Conservation (phyloP, 1,284 basidiomycete genomes). For the Apiotrichum porosum region DNA sequence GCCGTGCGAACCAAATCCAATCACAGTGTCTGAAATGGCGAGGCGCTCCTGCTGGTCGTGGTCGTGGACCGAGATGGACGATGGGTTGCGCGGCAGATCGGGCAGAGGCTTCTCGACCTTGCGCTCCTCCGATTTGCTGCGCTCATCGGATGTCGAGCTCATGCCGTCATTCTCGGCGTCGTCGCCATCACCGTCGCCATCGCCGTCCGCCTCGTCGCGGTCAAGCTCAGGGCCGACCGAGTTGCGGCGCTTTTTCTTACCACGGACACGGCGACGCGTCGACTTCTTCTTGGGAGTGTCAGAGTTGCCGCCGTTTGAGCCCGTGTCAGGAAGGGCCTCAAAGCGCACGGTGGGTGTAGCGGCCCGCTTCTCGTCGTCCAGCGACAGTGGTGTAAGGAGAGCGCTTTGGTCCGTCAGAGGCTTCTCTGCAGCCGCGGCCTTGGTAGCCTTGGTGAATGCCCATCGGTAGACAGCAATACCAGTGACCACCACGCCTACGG, state of each 20-base stretch:
- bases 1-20: conserved; percentile 92
- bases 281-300: conserved; percentile 26
- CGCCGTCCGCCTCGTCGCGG: conserved; percentile 56
- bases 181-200: conserved; percentile 44
- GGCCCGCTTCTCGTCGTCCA: neutral
- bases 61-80: conserved; percentile 27
- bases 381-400: neutral
- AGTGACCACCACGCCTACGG: conserved; percentile 13
- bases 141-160: conserved; percentile 11
- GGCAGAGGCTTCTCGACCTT: conserved; percentile 39
- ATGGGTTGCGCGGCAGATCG: conserved; percentile 36
- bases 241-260: conserved; percentile 35
- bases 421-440: conserved; percentile 2
- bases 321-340: conserved; percentile 7
- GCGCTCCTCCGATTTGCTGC: neutral
- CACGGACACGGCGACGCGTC: conserved; percentile 28
- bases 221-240: conserved; percentile 14
- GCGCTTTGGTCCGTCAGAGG: conserved; percentile 4
- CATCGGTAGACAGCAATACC: conserved; percentile 20
- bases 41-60: conserved; percentile 48
- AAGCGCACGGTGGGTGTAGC: conserved; percentile 14
- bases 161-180: conserved; percentile 10
- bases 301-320: neutral
- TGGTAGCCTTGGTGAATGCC: conserved; percentile 12
- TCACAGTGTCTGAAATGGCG: conserved; percentile 68